Evolutionary conservation across 2,329 filamentous ascomycete genomes (phyloP), one percentile per base, ranked within the genome.

Genomic region (Aquanectria penicillioides): DNA sequence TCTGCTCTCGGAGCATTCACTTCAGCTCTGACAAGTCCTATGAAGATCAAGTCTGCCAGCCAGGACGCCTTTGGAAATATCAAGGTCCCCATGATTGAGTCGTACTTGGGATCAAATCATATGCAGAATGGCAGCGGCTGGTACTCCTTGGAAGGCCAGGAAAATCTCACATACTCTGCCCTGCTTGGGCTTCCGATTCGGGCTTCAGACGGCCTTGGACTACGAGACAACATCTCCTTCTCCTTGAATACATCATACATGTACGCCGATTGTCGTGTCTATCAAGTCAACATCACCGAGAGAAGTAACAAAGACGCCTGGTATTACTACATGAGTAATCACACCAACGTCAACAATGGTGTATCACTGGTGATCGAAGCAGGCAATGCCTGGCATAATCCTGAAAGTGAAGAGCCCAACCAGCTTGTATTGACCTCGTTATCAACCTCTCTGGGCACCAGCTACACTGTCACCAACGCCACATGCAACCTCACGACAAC

Each of bases 41-140:
- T 43, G 4, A 20, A 49, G 2, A 41, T 50, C 17, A 61, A 61
- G 17, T 18, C 6, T 13, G 48, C 58, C 2, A 51, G 37, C n/a
- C 54, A 61, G 22, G 58, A 61, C 23, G 36, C 46, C 4, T 61
- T 58, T 25, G 58, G 58, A 2, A 49, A 61, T 23, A 26, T 58
- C 17, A 61, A 61, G 20, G 50, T 61, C 17, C 58, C 58, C 18
- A 40, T 61, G 48, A 15, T 61, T 5, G 58, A 61, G 25, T 10
- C 41, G 10, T 49, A 28, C 15, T 8, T 29, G 7, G 23, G 11
- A 6, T 20, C 41, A 3, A 37, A 44, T 3, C 22, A 15, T 4
- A 40, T 22, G 7, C 5, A 31, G 13, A 22, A 40, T 17, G 23
- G 40, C 7, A 25, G 29, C 10, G 54, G 53, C 13, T 61, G 54